A percentile compares a stretch with the other conserved stretches of the same genome.
These are phyloP conservation scores for Stramenopiles sp. DNA, from an alignment of 352 stramenopile genomes.

Conservation along the genomic window DNA sequence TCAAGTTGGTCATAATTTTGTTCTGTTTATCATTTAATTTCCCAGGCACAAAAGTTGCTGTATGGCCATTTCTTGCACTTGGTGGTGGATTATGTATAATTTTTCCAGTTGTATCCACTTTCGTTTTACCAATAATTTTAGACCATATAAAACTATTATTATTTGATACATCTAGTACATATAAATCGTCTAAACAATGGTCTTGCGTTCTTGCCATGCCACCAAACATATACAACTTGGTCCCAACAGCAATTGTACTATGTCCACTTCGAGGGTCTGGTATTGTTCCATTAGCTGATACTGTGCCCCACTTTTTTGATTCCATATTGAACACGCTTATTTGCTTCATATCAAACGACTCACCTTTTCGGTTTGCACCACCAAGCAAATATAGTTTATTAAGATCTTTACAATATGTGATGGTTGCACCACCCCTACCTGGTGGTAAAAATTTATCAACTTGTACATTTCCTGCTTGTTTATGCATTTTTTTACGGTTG, in stretches of 20 bases:
- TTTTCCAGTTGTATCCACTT: background rate
- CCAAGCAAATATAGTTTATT: conserved; percentile 2
- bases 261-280: background rate
- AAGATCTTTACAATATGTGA: background rate
- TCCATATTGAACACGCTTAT: background rate
- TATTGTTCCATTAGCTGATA: background rate
- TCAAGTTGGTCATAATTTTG: background rate
- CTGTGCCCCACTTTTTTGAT: background rate
- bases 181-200: conserved; percentile 1
- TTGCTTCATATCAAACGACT: background rate
- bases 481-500: background rate
- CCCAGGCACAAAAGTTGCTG: background rate
- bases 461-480: background rate
- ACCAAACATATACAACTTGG: background rate
- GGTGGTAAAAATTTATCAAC: background rate
- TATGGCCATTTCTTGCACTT: background rate
- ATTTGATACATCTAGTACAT: background rate
- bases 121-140: background rate
- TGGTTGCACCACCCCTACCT: background rate
- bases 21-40: background rate
- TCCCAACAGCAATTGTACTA: background rate
- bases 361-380: conserved; percentile 2
- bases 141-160: background rate
- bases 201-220: background rate
- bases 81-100: background rate